phyloP scores from a whole-genome alignment of 1,284 basidiomycete species.

The Tylopilus sp. region DNA sequence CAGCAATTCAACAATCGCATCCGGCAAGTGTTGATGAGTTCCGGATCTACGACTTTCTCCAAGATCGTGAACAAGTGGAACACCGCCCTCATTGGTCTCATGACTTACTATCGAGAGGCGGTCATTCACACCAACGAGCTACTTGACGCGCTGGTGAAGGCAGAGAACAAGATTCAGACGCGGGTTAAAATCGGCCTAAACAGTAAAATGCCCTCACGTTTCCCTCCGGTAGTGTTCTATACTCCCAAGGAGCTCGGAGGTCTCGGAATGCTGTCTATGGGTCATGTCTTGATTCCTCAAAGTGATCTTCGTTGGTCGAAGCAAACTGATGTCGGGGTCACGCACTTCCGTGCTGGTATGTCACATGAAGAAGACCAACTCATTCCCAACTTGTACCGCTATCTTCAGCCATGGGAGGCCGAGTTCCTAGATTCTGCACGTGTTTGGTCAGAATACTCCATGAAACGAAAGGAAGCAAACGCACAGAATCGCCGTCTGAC shows the following conservation, averaged over 20 bases:
- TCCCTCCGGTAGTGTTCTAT: constrained; percentile 96
- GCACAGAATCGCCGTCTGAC: constrained; percentile 96
- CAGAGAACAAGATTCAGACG: constrained; percentile 98
- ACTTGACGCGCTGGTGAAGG: constrained; percentile 91
- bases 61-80: constrained; percentile 99
- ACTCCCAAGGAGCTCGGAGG: constrained; percentile 96
- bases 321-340: constrained; percentile 94
- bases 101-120: constrained; percentile 99
- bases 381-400: constrained; percentile 97
- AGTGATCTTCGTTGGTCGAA: constrained; percentile 97
- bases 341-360: constrained; percentile 98
- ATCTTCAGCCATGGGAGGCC: constrained; percentile 98
- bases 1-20: constrained; percentile 97
- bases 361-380: constrained; percentile 92
- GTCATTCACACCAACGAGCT: constrained; percentile 97
- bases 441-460: constrained; percentile 99
- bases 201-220: constrained; percentile 99
- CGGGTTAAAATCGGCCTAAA: constrained; percentile 99
- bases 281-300: constrained; percentile 96
- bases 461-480: constrained; percentile 99
- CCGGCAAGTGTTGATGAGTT: constrained; percentile 97
- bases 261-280: constrained; percentile 99
- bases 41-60: constrained; percentile 97
- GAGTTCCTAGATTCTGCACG: constrained; percentile 98
- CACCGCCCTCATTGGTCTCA: constrained; percentile 88